A percentile compares a stretch with the other conserved stretches of the same genome.
These are phyloP conservation scores for Fusarium anguioides DNA, from an alignment of 2,329 filamentous ascomycete species.

Conservation along the genomic window DNA sequence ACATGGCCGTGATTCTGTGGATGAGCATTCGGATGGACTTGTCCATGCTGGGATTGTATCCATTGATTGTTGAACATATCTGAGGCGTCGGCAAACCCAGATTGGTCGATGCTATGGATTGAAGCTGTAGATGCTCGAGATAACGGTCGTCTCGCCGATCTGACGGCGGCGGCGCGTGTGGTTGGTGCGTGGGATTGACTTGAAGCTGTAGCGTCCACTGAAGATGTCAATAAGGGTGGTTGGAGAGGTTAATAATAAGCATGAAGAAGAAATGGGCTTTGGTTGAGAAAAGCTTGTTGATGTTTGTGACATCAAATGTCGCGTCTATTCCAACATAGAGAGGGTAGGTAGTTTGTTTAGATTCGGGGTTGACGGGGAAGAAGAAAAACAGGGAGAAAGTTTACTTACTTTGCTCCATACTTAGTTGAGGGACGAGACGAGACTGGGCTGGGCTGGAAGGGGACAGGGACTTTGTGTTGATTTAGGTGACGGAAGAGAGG, in stretches of 20 bases:
- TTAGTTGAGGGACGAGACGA: conserved; percentile 31
- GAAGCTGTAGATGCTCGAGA: conserved; percentile 68
- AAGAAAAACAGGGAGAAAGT: conserved; percentile 39
- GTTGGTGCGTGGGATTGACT: conserved; percentile 45
- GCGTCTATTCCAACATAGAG: background rate
- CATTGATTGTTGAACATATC: conserved; percentile 63
- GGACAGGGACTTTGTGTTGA: conserved; percentile 42
- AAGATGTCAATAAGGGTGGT: conserved; percentile 36
- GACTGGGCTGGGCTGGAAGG: background rate
- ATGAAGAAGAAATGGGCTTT: conserved; percentile 6
- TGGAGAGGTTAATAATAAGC: conserved; percentile 5
- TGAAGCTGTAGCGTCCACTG: conserved; percentile 44
- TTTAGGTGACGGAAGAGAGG: conserved; percentile 39
- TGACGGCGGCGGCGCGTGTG: conserved; percentile 49
- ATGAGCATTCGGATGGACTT: conserved; percentile 37
- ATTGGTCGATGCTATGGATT: conserved; percentile 66
- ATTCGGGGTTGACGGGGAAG: conserved; percentile 12
- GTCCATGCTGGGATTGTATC: conserved; percentile 49
- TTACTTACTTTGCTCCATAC: conserved; percentile 54
- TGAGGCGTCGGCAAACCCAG: conserved; percentile 55
- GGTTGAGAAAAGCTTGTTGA: conserved; percentile 4
- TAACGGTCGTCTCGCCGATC: conserved; percentile 62
- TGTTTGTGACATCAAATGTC: background rate
- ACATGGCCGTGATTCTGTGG: conserved; percentile 51
- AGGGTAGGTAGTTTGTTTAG: conserved; percentile 17